A percentile compares a stretch with the other conserved stretches of the same genome.
These are phyloP conservation scores for Lasiosphaeria miniovina DNA, from an alignment of 495 filamentous ascomycete genomes.

Conservation along the genomic window DNA sequence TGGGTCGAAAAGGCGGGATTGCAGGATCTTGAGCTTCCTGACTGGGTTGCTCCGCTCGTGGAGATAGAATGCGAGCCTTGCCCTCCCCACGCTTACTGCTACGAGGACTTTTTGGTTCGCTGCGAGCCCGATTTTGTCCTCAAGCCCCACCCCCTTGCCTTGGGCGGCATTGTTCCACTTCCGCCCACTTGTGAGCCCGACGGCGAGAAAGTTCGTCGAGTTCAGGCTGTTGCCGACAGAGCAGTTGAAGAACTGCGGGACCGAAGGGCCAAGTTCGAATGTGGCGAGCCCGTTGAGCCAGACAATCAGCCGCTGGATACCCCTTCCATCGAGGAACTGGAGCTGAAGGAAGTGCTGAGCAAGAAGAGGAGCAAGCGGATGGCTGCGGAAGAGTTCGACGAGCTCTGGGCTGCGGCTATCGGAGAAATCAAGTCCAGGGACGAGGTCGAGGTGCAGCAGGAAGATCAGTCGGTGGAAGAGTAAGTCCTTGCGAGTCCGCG, in stretches of 20 bases:
- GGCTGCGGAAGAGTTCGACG: conserved; percentile 85
- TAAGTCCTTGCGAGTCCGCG: conserved; percentile 55
- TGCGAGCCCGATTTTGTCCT: conserved; percentile 89
- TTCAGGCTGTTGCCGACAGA: conserved; percentile 81
- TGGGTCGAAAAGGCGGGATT: conserved; percentile 42
- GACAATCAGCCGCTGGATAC: conserved; percentile 55
- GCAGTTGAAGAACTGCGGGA: conserved; percentile 86
- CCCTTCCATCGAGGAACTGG: conserved; percentile 68
- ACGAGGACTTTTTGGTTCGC: conserved; percentile 64
- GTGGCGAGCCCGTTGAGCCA: conserved; percentile 67
- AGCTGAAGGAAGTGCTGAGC: conserved; percentile 70
- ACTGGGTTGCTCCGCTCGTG: conserved; percentile 61
- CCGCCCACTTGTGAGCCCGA: conserved; percentile 95
- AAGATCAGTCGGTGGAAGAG: conserved; percentile 46
- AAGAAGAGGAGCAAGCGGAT: conserved; percentile 73
- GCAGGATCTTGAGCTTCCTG: conserved; percentile 49
- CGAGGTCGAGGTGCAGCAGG: conserved; percentile 67
- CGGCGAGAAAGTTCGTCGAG: conserved; percentile 81
- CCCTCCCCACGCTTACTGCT: conserved; percentile 88
- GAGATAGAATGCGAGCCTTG: conserved; percentile 89
- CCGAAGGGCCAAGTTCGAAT: conserved; percentile 83
- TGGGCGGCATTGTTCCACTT: conserved; percentile 78
- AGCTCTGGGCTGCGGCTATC: conserved; percentile 82
- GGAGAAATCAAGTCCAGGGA: conserved; percentile 80
- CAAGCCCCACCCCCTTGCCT: conserved; percentile 75